These are phyloP conservation scores for Pterulicium gracile DNA, from an alignment of 1,284 basidiomycete genomes.

Conservation along the genomic window DNA sequence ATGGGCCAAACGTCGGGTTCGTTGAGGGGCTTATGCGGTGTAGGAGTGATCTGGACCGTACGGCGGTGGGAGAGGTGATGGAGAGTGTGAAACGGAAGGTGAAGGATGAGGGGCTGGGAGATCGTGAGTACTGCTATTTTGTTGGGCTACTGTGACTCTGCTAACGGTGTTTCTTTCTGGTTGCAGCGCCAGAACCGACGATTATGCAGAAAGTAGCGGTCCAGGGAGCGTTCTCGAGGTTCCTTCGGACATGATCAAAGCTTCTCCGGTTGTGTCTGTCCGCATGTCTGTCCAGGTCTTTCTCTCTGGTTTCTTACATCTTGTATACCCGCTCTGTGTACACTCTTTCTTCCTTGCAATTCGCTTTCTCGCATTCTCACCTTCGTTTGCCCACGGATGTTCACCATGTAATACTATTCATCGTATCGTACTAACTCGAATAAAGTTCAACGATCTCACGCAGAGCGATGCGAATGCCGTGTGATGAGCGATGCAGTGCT, in stretches of 20 bases:
- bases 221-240: slow-evolving; percentile 63
- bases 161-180: slow-evolving; percentile 11
- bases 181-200: slow-evolving; percentile 60
- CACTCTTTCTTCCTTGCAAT: no score
- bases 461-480: no score
- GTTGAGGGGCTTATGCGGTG: slow-evolving; percentile 86
- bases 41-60: slow-evolving; percentile 84
- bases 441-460: no score
- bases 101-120: slow-evolving; percentile 73
- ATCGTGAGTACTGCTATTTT: slow-evolving; percentile 51
- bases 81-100: slow-evolving; percentile 89
- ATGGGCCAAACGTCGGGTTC: slow-evolving; percentile 89
- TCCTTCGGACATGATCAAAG: slow-evolving; percentile 28
- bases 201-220: slow-evolving; percentile 81
- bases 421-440: no score
- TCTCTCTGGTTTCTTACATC: no score
- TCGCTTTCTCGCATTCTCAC: no score
- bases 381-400: no score
- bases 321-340: no score
- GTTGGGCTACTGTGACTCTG: not conserved
- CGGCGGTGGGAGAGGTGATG: slow-evolving; percentile 86
- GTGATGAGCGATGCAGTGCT: no score
- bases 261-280: no score
- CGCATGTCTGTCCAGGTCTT: no score
- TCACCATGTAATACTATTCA: no score